phyloP scores from a whole-genome alignment of 2,329 filamentous ascomycete genomes.

The Fusarium anguioides region DNA sequence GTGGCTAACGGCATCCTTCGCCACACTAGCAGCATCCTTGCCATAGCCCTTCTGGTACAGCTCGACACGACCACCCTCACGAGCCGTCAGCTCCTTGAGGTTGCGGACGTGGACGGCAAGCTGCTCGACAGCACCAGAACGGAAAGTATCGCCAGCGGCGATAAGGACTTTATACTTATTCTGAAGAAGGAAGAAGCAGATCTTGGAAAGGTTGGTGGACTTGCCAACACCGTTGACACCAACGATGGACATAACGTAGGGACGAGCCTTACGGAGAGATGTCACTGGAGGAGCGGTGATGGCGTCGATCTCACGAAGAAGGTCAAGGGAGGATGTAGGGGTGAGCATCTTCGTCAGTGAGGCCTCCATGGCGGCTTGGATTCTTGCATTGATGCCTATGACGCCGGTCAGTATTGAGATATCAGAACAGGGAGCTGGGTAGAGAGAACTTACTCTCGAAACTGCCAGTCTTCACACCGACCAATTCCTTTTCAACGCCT shows the following conservation, averaged over 20 bases:
- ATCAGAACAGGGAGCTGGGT: neutral
- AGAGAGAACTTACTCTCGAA: conserved; percentile 75
- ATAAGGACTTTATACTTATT: conserved; percentile 97
- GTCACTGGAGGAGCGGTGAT: conserved; percentile 75
- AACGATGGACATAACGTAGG: conserved; percentile 98
- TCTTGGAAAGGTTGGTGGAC: conserved; percentile 96
- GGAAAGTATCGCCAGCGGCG: conserved; percentile 95
- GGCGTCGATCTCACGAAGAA: conserved; percentile 90
- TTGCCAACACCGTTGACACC: conserved; percentile 99
- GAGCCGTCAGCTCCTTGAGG: conserved; percentile 84
- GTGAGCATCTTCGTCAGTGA: conserved; percentile 96
- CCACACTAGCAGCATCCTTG: conserved; percentile 95
- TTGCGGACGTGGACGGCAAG: conserved; percentile 95
- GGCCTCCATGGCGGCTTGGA: conserved; percentile 88
- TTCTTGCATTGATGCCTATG: conserved; percentile 79
- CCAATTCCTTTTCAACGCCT: conserved; percentile 87
- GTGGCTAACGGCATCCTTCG: conserved; percentile 89
- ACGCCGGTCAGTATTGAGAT: conserved; percentile 30
- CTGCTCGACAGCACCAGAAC: conserved; percentile 96
- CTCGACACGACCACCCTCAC: conserved; percentile 87
- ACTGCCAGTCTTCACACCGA: conserved; percentile 89
- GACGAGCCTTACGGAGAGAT: conserved; percentile 73
- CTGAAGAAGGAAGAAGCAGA: conserved; percentile 96
- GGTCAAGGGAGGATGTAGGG: conserved; percentile 91
- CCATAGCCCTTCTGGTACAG: conserved; percentile 98